Evolutionary conservation across 2,329 filamentous ascomycete species (phyloP).

Genomic region (Apiospora kogelbergensis): DNA sequence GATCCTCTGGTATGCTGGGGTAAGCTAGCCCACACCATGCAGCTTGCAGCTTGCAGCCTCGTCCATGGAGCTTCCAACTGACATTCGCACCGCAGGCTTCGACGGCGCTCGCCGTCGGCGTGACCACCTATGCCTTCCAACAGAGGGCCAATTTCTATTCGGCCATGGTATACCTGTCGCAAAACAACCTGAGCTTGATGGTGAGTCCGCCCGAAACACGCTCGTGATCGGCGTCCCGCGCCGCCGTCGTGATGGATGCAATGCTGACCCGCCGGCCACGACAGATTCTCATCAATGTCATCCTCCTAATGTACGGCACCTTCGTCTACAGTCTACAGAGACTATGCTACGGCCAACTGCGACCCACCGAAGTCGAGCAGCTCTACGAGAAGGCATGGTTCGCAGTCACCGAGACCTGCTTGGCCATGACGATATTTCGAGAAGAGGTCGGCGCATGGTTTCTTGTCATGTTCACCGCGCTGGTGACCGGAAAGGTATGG

Average conservation of each 20-base stretch:
- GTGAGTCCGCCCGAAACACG: constrained; percentile 46
- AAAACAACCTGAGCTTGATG: constrained; percentile 94
- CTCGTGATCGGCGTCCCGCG: neutral
- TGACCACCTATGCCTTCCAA: constrained; percentile 87
- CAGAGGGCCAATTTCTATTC: constrained; percentile 98
- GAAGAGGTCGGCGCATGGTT: constrained; percentile 95
- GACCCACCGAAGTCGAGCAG: constrained; percentile 93
- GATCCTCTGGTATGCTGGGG: constrained; percentile 60
- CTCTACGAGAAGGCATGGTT: constrained; percentile 98
- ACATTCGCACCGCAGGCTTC: constrained; percentile 60
- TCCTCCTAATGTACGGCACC: constrained; percentile 76
- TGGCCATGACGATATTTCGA: constrained; percentile 97
- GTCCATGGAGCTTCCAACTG: constrained; percentile 12
- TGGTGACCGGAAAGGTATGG: constrained; percentile 96
- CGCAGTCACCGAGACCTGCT: constrained; percentile 91
- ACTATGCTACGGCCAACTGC: constrained; percentile 84
- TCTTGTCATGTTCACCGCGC: constrained; percentile 89
- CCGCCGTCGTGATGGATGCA: neutral
- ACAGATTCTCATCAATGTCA: constrained; percentile 87
- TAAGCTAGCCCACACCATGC: constrained; percentile 36
- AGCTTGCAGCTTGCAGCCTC: neutral
- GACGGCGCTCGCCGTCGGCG: constrained; percentile 77
- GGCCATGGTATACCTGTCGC: constrained; percentile 92
- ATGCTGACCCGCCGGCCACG: neutral
- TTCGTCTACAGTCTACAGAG: constrained; percentile 87